phyloP scores from a whole-genome alignment of 1,284 basidiomycete species.

The Anthracocystis panici-leucophaei region DNA sequence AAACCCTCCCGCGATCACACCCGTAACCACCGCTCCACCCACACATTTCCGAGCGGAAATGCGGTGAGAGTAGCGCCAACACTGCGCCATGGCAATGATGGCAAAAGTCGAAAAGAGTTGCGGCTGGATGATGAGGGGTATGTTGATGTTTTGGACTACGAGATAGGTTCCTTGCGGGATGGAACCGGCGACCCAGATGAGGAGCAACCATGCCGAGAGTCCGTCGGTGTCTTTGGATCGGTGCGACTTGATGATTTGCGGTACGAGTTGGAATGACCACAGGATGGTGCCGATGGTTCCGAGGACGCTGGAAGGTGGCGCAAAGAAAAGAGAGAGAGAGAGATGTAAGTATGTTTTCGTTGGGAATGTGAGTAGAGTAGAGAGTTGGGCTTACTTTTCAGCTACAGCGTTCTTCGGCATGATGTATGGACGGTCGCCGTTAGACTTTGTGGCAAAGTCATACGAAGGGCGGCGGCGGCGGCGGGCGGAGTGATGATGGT shows the following conservation, averaged over 20 bases:
- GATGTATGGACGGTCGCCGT: not conserved
- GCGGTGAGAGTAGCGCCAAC: conserved; percentile 74
- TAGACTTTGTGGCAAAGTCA: not conserved
- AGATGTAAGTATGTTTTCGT: too few species aligned
- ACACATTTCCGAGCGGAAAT: conserved; percentile 70
- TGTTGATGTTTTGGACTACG: conserved; percentile 78
- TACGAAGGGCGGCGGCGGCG: not conserved
- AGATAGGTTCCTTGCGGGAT: conserved; percentile 79
- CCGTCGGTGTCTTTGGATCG: conserved; percentile 80
- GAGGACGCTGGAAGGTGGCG: conserved; percentile 17
- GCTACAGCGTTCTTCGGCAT: conserved; percentile 40
- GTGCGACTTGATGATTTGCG: conserved; percentile 79
- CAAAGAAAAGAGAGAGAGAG: not conserved
- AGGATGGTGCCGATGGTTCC: conserved; percentile 73
- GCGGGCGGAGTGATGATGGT: too few species aligned
- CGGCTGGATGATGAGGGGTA: conserved; percentile 79
- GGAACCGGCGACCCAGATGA: conserved; percentile 78
- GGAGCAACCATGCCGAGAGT: conserved; percentile 79
- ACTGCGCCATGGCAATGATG: conserved; percentile 75
- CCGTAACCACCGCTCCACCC: conserved; percentile 70
- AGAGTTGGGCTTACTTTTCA: conserved; percentile 27
- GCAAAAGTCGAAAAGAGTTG: conserved; percentile 78
- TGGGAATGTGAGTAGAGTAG: too few species aligned
- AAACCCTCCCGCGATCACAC: conserved; percentile 74
- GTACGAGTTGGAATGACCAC: conserved; percentile 79